Evolutionary conservation across 192 early-diverging fungal species (phyloP).

Genomic region (Backusella liffmaniae): DNA sequence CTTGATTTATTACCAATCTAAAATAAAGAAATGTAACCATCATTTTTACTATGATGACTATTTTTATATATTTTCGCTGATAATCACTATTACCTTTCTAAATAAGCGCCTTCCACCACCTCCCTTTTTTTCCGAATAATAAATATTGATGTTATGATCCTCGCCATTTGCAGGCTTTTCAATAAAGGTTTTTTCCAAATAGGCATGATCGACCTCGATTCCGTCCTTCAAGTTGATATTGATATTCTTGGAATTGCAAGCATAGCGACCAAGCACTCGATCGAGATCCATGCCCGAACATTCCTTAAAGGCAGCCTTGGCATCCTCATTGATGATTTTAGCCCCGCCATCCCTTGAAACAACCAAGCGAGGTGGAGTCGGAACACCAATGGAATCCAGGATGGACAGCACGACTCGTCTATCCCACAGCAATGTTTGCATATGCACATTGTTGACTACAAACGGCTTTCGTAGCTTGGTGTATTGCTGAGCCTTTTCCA

Average conservation of each 20-base stretch:
- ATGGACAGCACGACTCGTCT: slow-evolving; percentile 82
- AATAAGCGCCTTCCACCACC: slow-evolving; percentile 80
- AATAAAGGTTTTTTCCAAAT: slow-evolving; percentile 91
- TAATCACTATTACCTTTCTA: slow-evolving; percentile 53
- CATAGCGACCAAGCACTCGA: slow-evolving; percentile 11
- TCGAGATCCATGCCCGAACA: slow-evolving; percentile 30
- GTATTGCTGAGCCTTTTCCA: slow-evolving; percentile 91
- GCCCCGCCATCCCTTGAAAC: slow-evolving; percentile 72
- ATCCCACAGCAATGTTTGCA: slow-evolving; percentile 89
- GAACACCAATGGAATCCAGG: slow-evolving; percentile 76
- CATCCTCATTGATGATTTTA: slow-evolving; percentile 19
- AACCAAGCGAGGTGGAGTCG: slow-evolving; percentile 73
- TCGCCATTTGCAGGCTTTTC: slow-evolving; percentile 96
- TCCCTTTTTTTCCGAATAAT: slow-evolving; percentile 79
- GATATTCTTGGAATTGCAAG: background rate
- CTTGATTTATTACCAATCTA: slow-evolving; percentile 93
- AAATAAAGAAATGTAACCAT: background rate
- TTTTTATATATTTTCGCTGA: too few relatives aligned
- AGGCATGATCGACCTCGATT: slow-evolving; percentile 65
- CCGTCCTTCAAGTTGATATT: slow-evolving; percentile 51
- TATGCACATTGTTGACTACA: slow-evolving; percentile 87
- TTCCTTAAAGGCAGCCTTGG: slow-evolving; percentile 19
- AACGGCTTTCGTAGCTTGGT: slow-evolving; percentile 81
- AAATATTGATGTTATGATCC: slow-evolving; percentile 96
- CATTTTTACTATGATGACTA: background rate